Evolutionary conservation across 1,139 yeast species (phyloP).

Genomic region (Suhomyces guaymorum): DNA sequence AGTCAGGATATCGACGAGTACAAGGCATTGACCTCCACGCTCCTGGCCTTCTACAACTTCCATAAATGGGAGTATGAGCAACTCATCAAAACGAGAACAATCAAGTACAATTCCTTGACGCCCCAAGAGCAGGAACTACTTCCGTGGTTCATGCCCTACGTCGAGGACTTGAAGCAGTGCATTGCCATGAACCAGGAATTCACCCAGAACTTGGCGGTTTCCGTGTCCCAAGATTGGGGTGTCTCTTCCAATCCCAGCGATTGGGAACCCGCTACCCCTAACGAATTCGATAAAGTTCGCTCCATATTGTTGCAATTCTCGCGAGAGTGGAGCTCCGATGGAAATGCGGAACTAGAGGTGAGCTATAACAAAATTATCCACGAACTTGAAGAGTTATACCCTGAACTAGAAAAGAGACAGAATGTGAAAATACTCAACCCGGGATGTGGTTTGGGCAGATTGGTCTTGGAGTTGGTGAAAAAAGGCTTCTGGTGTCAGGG

Average conservation of each 20-base stretch:
- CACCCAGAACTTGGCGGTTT: conserved; percentile 45
- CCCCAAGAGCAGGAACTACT: conserved; percentile 43
- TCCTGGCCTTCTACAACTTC: conserved; percentile 39
- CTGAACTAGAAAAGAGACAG: conserved; percentile 40
- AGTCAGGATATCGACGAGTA: conserved; percentile 35
- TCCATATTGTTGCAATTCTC: conserved; percentile 62
- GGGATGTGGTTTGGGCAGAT: conserved; percentile 81
- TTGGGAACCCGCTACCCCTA: conserved; percentile 48
- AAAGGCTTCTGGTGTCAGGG: conserved; percentile 80
- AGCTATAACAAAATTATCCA: conserved; percentile 49
- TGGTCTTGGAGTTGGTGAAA: conserved; percentile 70
- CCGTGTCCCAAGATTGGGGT: conserved; percentile 58
- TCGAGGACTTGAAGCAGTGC: conserved; percentile 45
- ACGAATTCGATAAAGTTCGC: conserved; percentile 63
- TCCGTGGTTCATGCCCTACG: conserved; percentile 54
- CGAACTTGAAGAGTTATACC: conserved; percentile 46
- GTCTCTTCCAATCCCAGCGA: conserved; percentile 36
- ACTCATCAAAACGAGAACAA: conserved; percentile 36
- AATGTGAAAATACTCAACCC: conserved; percentile 62
- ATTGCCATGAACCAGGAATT: conserved; percentile 53
- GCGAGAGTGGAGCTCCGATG: conserved; percentile 78
- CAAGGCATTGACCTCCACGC: conserved; percentile 39
- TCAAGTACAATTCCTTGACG: conserved; percentile 33
- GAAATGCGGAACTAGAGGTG: conserved; percentile 50
- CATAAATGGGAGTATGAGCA: conserved; percentile 38